These are phyloP conservation scores for Dothistroma septosporum DNA, from an alignment of 2,329 filamentous ascomycete genomes.

Conservation along the genomic window DNA sequence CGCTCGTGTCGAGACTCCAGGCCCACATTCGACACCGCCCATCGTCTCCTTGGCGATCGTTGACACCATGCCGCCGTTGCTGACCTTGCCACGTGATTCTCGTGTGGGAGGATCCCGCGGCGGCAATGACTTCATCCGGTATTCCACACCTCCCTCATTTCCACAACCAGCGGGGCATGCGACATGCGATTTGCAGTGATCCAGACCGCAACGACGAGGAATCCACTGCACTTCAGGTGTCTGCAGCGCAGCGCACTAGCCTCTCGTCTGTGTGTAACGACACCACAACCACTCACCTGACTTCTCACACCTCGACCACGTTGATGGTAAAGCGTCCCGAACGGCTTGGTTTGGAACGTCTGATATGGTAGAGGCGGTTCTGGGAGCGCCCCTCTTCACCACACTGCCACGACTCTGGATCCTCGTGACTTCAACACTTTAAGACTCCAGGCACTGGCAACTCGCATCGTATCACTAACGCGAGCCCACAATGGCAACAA, in stretches of 20 bases:
- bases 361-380: background rate
- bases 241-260: background rate
- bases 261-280: background rate
- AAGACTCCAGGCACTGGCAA: background rate
- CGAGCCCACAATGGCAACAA: constrained; percentile 20
- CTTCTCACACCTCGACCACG: constrained; percentile 2
- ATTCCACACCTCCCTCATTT: too few relatives aligned
- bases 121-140: background rate
- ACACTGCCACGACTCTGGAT: too few relatives aligned
- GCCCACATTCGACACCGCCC: background rate
- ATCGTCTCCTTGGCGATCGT: background rate
- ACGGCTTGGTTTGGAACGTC: background rate
- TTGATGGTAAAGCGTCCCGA: background rate
- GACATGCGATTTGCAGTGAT: background rate
- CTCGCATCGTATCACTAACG: background rate
- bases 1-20: background rate
- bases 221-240: background rate
- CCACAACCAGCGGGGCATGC: background rate
- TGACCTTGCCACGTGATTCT: background rate
- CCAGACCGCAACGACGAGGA: background rate
- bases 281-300: constrained; percentile 4
- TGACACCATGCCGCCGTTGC: background rate
- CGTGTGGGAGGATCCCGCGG: background rate
- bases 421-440: background rate
- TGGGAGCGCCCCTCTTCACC: background rate